phyloP scores from a whole-genome alignment of 805 yeast species.

The Kluyveromyces lactis region DNA sequence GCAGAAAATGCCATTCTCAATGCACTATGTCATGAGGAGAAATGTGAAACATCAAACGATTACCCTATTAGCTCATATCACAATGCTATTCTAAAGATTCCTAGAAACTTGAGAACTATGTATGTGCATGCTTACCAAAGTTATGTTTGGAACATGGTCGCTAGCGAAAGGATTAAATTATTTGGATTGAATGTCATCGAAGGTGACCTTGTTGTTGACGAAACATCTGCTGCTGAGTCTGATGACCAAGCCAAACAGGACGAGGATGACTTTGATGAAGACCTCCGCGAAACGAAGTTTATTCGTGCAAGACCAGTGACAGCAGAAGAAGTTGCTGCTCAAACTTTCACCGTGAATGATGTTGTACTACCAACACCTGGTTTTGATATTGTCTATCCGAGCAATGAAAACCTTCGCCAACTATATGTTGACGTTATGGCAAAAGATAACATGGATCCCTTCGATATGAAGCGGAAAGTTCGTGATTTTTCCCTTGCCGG shows the following conservation, averaged over 20 bases:
- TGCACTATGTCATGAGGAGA: slow-evolving; percentile 45
- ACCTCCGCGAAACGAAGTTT: slow-evolving; percentile 47
- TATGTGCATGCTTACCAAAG: slow-evolving; percentile 97
- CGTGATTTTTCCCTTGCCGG: slow-evolving; percentile 91
- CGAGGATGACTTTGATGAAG: slow-evolving; percentile 61
- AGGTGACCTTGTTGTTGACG: slow-evolving; percentile 67
- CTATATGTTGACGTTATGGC: slow-evolving; percentile 69
- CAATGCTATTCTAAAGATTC: slow-evolving; percentile 78
- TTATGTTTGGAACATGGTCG: slow-evolving; percentile 86
- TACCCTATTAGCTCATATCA: slow-evolving; percentile 53
- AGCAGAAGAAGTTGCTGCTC: slow-evolving; percentile 54
- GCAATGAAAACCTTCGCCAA: slow-evolving; percentile 47
- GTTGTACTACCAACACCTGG: slow-evolving; percentile 97
- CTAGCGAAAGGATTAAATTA: slow-evolving; percentile 62
- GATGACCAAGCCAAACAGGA: slow-evolving; percentile 21
- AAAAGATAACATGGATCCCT: slow-evolving; percentile 75
- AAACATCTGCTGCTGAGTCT: slow-evolving; percentile 12
- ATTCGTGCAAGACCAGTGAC: slow-evolving; percentile 70
- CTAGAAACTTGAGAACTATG: slow-evolving; percentile 87
- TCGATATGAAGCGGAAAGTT: slow-evolving; percentile 73
- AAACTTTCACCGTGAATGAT: slow-evolving; percentile 63
- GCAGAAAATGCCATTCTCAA: slow-evolving; percentile 75
- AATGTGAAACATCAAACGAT: slow-evolving; percentile 29
- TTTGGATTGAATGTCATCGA: slow-evolving; percentile 63
- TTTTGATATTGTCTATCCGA: slow-evolving; percentile 81